Evolutionary conservation across 176 grass and related monocot genomes (phyloP).

Genomic region (Eleusine coracana): DNA sequence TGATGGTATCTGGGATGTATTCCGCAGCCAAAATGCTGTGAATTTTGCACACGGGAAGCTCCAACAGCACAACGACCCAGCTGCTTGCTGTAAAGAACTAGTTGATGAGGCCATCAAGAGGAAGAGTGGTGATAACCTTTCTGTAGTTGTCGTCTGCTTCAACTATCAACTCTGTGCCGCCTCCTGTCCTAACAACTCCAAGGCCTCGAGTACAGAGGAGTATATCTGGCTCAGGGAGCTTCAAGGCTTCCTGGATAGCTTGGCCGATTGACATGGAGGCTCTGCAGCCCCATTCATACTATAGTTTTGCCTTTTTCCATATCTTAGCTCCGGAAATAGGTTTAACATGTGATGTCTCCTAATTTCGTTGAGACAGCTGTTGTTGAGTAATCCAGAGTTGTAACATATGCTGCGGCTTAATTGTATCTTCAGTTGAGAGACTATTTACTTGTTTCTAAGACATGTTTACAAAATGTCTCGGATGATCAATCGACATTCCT

Average conservation of each 20-base stretch:
- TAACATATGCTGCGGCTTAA: conserved; percentile 77
- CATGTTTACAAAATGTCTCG: conserved; percentile 6
- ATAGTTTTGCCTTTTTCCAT: conserved; percentile 43
- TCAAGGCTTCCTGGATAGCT: conserved; percentile 84
- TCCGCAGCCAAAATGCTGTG: conserved; percentile 86
- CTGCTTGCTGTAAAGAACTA: too few species aligned
- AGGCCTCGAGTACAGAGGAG: conserved; percentile 86
- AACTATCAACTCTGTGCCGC: too few species aligned
- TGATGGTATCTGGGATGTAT: conserved; percentile 97
- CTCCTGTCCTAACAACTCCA: conserved; percentile 63
- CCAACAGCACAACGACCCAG: too few species aligned
- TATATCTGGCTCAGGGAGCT: conserved; percentile 88
- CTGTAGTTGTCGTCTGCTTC: too few species aligned
- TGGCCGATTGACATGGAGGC: conserved; percentile 53
- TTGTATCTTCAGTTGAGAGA: conserved; percentile 49
- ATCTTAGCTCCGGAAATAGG: conserved; percentile 51
- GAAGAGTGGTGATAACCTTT: too few species aligned
- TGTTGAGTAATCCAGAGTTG: conserved; percentile 63
- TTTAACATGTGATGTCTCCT: conserved; percentile 38
- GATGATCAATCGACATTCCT: conserved; percentile 26
- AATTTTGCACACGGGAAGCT: too few species aligned
- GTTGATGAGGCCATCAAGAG: too few species aligned
- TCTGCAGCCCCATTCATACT: conserved; percentile 5
- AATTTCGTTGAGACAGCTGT: conserved; percentile 55
- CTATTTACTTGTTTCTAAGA: conserved; percentile 13